These are phyloP conservation scores for Citrus sp. DNA, from an alignment of 345 rosid genomes.

Conservation along the genomic window DNA sequence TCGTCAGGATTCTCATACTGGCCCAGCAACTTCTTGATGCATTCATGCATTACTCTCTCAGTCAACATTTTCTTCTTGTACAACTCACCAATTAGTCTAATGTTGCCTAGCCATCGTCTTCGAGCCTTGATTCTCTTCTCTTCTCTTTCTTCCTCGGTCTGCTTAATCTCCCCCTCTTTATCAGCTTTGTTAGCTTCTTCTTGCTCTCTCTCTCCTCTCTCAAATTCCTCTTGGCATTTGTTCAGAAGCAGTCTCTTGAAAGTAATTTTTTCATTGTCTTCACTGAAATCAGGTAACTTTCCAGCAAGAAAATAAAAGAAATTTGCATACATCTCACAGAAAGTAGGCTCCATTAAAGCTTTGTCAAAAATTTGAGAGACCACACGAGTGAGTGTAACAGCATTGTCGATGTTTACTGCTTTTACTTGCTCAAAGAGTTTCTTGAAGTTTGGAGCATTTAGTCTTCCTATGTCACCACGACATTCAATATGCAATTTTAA, in stretches of 20 bases:
- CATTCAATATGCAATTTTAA: slow-evolving; percentile 45
- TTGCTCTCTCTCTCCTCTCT: slow-evolving; percentile 86
- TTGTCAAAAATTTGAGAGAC: slow-evolving; percentile 94
- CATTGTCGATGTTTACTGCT: slow-evolving; percentile 78
- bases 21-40: too few relatives aligned
- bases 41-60: too few relatives aligned
- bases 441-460: slow-evolving; percentile 68
- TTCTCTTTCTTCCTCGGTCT: slow-evolving; percentile 77
- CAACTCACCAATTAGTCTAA: slow-evolving; percentile 28
- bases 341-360: slow-evolving; percentile 98
- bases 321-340: slow-evolving; percentile 94
- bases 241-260: slow-evolving; percentile 84
- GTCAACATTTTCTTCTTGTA: too few relatives aligned
- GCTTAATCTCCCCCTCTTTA: slow-evolving; percentile 76
- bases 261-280: slow-evolving; percentile 68
- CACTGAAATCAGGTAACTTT: slow-evolving; percentile 70
- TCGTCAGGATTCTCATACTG: too few relatives aligned
- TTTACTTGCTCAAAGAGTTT: slow-evolving; percentile 92
- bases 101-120: slow-evolving; percentile 90
- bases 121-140: slow-evolving; percentile 82
- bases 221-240: slow-evolving; percentile 97
- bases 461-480: slow-evolving; percentile 59
- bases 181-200: slow-evolving; percentile 88
- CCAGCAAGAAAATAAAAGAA: slow-evolving; percentile 67
- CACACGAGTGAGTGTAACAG: slow-evolving; percentile 66